phyloP scores from a whole-genome alignment of 441 rosid genomes.

The Euphorbia schlechtendalii region DNA sequence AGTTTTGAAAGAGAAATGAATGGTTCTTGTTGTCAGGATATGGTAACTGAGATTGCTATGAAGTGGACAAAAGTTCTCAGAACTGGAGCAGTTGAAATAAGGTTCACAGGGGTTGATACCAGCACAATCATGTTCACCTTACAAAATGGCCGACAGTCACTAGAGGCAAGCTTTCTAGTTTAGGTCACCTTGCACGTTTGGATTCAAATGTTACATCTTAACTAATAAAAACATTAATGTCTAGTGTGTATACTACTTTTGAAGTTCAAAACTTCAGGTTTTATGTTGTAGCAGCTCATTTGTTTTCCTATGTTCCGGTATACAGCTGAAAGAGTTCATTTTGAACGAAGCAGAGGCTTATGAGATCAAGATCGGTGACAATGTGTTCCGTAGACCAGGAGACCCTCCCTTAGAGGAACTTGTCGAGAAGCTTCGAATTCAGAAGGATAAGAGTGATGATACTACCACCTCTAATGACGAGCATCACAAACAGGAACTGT shows the following conservation, averaged over 20 bases:
- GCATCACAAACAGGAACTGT: constrained; percentile 48
- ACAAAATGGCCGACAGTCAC: constrained; percentile 45
- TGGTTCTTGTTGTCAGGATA: constrained; percentile 34
- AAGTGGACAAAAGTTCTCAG: constrained; percentile 66
- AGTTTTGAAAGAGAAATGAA: background rate
- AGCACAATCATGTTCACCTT: constrained; percentile 80
- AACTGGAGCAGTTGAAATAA: constrained; percentile 64
- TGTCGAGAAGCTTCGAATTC: constrained; percentile 31
- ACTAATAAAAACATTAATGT: background rate
- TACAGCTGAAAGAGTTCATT: constrained; percentile 73
- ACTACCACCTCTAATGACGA: constrained; percentile 12
- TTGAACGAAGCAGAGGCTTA: constrained; percentile 71
- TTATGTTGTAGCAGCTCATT: background rate
- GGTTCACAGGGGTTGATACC: constrained; percentile 62
- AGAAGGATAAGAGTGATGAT: constrained; percentile 22
- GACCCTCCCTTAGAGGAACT: constrained; percentile 77
- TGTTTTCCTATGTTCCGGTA: background rate
- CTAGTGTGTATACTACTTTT: background rate
- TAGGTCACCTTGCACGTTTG: background rate
- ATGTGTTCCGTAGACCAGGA: constrained; percentile 61
- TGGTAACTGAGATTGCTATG: constrained; percentile 54
- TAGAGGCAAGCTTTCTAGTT: constrained; percentile 41
- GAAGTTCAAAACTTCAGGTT: background rate
- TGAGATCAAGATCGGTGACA: constrained; percentile 78
- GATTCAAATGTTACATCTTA: background rate